A percentile compares a stretch with the other conserved stretches of the same genome.
These are phyloP conservation scores for Vanrija pseudolonga DNA, from an alignment of 1,284 basidiomycete genomes.

Conservation along the genomic window DNA sequence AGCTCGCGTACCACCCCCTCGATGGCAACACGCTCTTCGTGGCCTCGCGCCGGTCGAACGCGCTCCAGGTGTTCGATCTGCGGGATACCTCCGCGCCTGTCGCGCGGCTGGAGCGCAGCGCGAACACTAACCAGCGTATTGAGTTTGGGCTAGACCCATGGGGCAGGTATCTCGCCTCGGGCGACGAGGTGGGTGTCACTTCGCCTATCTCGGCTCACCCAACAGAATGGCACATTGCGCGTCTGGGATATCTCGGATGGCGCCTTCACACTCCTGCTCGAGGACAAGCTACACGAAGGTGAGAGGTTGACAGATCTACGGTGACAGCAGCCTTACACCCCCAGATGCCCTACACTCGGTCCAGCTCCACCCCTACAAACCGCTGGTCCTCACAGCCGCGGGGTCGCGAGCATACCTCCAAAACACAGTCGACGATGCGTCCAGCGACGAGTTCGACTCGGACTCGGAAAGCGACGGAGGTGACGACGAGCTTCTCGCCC, in stretches of 20 bases:
- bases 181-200: constrained; percentile 61
- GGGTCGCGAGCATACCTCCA: constrained; percentile 27
- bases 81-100: constrained; percentile 54
- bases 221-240: constrained; percentile 30
- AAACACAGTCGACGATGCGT: neutral
- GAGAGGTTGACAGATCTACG: neutral
- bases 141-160: constrained; percentile 71
- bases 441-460: neutral
- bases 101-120: constrained; percentile 22
- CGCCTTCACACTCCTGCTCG: constrained; percentile 9
- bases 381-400: constrained; percentile 31
- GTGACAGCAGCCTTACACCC: neutral
- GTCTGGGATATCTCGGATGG: constrained; percentile 37
- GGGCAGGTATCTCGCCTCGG: constrained; percentile 65
- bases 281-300: constrained; percentile 18
- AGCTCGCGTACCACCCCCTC: constrained; percentile 76
- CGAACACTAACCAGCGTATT: constrained; percentile 68
- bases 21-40: constrained; percentile 70
- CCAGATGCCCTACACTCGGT: constrained; percentile 42
- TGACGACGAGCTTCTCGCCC: constrained; percentile 2
- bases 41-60: constrained; percentile 64
- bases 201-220: neutral
- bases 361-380: constrained; percentile 41
- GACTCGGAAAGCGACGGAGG: constrained; percentile 4
- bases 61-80: constrained; percentile 73